Evolutionary conservation across 495 filamentous ascomycete genomes (phyloP).

Genomic region (Talaromyces adpressus): DNA sequence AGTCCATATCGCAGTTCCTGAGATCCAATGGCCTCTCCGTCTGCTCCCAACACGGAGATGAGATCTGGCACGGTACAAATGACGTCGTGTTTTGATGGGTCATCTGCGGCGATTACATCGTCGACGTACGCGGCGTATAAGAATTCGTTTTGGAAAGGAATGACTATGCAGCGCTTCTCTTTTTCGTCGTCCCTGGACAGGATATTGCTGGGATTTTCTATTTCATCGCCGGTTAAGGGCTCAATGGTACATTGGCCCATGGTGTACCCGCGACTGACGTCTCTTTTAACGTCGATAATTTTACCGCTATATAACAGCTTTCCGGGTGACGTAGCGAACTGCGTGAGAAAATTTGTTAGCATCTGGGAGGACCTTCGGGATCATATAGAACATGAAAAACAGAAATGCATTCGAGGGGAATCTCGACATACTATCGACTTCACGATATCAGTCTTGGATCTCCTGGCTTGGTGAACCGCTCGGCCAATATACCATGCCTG

Average conservation of each 20-base stretch:
- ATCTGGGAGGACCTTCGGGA: background rate
- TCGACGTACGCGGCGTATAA: slow-evolving; percentile 39
- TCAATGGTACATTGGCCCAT: slow-evolving; percentile 49
- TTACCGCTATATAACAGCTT: slow-evolving; percentile 54
- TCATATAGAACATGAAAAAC: background rate
- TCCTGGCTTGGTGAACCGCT: slow-evolving; percentile 34
- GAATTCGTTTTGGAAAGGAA: slow-evolving; percentile 61
- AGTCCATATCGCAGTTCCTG: slow-evolving; percentile 31
- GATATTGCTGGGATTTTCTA: slow-evolving; percentile 2
- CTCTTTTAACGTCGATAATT: slow-evolving; percentile 50
- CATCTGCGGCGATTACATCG: slow-evolving; percentile 7
- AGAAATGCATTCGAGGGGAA: background rate
- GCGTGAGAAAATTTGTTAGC: background rate
- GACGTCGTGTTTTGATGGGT: slow-evolving; percentile 16
- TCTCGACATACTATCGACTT: slow-evolving; percentile 42
- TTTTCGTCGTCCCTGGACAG: background rate
- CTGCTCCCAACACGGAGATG: slow-evolving; percentile 23
- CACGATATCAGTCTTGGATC: slow-evolving; percentile 42
- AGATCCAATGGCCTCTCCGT: slow-evolving; percentile 24
- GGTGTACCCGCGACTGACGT: slow-evolving; percentile 42
- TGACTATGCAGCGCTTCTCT: slow-evolving; percentile 31
- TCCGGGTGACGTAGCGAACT: slow-evolving; percentile 29
- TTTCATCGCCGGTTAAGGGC: slow-evolving; percentile 20
- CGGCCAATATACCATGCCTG: slow-evolving; percentile 40
- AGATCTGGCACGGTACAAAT: slow-evolving; percentile 29